phyloP scores from a whole-genome alignment of 2,329 filamentous ascomycete genomes.

The Hypoxylon sp. region DNA sequence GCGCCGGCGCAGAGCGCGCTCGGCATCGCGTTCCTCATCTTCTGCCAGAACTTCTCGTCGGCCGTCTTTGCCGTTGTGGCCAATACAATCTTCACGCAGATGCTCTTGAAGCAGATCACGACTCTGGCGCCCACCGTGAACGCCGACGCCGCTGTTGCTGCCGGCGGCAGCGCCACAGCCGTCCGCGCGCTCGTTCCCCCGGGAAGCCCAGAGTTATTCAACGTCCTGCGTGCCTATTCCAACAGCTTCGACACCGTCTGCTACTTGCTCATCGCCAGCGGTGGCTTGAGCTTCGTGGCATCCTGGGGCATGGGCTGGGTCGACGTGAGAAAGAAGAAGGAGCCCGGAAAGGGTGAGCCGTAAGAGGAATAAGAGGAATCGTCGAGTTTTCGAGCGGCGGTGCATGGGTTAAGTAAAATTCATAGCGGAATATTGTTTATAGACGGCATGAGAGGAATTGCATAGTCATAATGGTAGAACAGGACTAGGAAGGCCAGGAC shows the following conservation, averaged over 20 bases:
- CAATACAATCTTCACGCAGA: conserved; percentile 43
- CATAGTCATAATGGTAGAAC: neutral
- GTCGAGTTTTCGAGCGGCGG: neutral
- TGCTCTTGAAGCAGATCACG: conserved; percentile 33
- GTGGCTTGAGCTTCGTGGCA: conserved; percentile 35
- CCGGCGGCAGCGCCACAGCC: conserved; percentile 42
- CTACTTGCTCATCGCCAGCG: conserved; percentile 40
- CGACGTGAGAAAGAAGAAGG: conserved; percentile 39
- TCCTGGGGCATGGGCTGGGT: conserved; percentile 44
- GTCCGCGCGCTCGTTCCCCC: conserved; percentile 41
- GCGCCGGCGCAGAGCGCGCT: conserved; percentile 38
- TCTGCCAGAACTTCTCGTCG: conserved; percentile 41
- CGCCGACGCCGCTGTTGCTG: conserved; percentile 37
- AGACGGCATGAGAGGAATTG: neutral
- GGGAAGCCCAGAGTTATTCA: conserved; percentile 40
- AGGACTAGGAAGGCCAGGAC: conserved; percentile 1
- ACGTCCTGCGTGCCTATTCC: conserved; percentile 37
- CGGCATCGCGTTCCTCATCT: conserved; percentile 42
- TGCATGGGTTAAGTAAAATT: conserved; percentile 2
- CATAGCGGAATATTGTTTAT: conserved; percentile 2
- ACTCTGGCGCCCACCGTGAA: conserved; percentile 39
- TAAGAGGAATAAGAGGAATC: conserved; percentile 7
- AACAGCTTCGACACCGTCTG: conserved; percentile 39
- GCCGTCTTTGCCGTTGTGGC: conserved; percentile 42
- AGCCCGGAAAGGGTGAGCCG: conserved; percentile 23